Evolutionary conservation across 1,139 yeast genomes (phyloP).

Genomic region (Candida tropicalis): DNA sequence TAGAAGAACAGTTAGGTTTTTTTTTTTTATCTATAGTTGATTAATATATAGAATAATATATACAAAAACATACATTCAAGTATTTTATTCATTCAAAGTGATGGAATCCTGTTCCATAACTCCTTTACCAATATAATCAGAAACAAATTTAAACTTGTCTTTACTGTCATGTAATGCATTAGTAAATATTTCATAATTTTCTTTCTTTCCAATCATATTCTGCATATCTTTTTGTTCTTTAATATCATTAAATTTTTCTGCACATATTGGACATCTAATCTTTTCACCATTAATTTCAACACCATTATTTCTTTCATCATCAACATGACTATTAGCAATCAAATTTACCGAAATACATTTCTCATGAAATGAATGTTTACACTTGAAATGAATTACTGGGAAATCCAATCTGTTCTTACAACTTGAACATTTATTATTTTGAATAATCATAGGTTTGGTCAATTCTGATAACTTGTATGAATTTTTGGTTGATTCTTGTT

Average conservation of each 20-base stretch:
- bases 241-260: slow-evolving; percentile 67
- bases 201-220: slow-evolving; percentile 50
- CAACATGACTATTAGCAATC: slow-evolving; percentile 18
- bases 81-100: slow-evolving; percentile 4
- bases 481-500: slow-evolving; percentile 62
- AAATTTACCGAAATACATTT: slow-evolving; percentile 64
- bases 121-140: slow-evolving; percentile 87
- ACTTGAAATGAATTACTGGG: slow-evolving; percentile 83
- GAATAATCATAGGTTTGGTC: slow-evolving; percentile 62
- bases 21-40: too few relatives aligned
- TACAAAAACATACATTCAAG: too few relatives aligned
- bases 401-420: slow-evolving; percentile 73
- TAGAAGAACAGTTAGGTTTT: too few relatives aligned
- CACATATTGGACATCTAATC: slow-evolving; percentile 69
- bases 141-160: slow-evolving; percentile 72
- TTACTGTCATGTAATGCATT: slow-evolving; percentile 58
- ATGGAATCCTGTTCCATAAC: slow-evolving; percentile 59
- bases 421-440: slow-evolving; percentile 68
- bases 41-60: too few relatives aligned
- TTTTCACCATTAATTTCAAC: slow-evolving; percentile 20
- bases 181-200: slow-evolving; percentile 64
- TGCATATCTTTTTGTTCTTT: slow-evolving; percentile 62
- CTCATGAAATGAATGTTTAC: slow-evolving; percentile 87
- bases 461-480: slow-evolving; percentile 56
- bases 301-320: slow-evolving; percentile 9